phyloP scores from a whole-genome alignment of 805 yeast species.

The Ogataea henricii region DNA sequence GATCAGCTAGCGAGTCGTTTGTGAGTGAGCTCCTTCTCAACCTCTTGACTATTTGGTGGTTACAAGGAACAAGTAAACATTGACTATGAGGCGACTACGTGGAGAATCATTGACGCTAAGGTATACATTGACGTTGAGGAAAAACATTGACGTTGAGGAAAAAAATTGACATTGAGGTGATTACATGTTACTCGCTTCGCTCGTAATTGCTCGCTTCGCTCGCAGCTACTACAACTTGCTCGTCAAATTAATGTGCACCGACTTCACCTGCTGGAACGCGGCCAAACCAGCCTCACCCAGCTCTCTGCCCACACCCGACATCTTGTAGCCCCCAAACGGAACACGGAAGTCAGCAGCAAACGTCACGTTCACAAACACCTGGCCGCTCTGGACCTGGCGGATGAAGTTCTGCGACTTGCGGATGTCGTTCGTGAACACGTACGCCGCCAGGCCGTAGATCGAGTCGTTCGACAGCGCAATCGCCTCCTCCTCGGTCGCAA shows the following conservation, averaged over 20 bases:
- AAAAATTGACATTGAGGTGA: too few species aligned
- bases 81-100: too few species aligned
- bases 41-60: too few species aligned
- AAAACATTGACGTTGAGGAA: too few species aligned
- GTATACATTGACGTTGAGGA: too few species aligned
- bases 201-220: too few species aligned
- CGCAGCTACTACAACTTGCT: constrained; percentile 21
- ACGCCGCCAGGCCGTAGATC: constrained; percentile 87
- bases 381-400: constrained; percentile 78
- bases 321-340: constrained; percentile 92
- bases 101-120: too few species aligned
- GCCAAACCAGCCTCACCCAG: constrained; percentile 87
- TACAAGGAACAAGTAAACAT: too few species aligned
- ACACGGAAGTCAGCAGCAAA: constrained; percentile 85
- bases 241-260: constrained; percentile 61
- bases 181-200: too few species aligned
- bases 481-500: constrained; percentile 80
- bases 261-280: constrained; percentile 82
- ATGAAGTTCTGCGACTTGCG: constrained; percentile 77
- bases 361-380: constrained; percentile 88
- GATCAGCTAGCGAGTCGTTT: too few species aligned
- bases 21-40: too few species aligned
- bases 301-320: constrained; percentile 92
- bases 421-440: constrained; percentile 77
- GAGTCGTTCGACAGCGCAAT: constrained; percentile 77